These are phyloP conservation scores for Lycium barbarum DNA, from an alignment of 257 asterid genomes.

Conservation along the genomic window DNA sequence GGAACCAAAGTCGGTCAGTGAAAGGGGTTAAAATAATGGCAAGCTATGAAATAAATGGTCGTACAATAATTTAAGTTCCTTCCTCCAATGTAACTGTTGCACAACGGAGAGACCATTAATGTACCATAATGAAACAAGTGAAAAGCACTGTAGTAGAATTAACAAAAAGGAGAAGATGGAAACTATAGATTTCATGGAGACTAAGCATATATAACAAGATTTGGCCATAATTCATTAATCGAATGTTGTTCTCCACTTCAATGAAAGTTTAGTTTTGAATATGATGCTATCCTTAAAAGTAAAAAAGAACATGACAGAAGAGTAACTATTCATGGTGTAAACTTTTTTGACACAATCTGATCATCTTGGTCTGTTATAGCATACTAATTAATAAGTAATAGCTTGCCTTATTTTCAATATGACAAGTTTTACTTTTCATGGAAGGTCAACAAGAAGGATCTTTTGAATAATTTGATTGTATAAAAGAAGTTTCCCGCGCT, in stretches of 20 bases:
- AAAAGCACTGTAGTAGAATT: neutral
- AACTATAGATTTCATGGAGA: neutral
- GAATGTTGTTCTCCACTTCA: neutral
- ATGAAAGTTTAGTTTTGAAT: neutral
- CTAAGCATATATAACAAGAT: neutral
- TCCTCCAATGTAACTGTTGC: neutral
- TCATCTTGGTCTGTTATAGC: too few species aligned
- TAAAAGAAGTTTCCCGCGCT: too few species aligned
- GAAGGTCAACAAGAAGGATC: too few species aligned
- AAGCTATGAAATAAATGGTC: neutral
- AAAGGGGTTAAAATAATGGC: slow-evolving; percentile 2
- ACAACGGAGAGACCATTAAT: neutral
- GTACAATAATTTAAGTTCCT: slow-evolving; percentile 1
- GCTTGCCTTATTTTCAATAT: too few species aligned
- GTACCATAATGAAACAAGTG: neutral
- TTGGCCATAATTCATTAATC: neutral
- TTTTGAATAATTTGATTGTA: too few species aligned
- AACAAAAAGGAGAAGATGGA: neutral
- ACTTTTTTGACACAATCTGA: too few species aligned
- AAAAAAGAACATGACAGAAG: neutral
- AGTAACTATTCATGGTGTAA: neutral
- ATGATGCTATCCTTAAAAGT: neutral
- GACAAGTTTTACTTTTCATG: too few species aligned
- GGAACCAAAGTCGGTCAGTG: neutral
- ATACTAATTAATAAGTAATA: too few species aligned